Evolutionary conservation across 192 early-diverging fungal genomes (phyloP), one percentile per base, ranked within the genome.

Genomic region (Backusella tarrabulga): DNA sequence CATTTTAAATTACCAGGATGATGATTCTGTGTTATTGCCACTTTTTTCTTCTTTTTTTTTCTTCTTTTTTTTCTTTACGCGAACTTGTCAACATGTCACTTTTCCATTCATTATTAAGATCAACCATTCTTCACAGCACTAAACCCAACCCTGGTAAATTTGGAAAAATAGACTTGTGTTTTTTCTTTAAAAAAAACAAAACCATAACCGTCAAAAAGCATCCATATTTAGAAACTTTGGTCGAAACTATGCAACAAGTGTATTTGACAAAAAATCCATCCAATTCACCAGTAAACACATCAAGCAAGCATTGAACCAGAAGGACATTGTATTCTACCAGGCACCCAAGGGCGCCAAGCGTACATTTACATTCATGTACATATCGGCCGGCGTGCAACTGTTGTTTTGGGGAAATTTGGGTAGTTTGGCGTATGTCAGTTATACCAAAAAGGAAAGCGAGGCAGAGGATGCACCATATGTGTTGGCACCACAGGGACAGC

Each of bases 361-460:
- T 38, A 84, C 79, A 17, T 84, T 84, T 42, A 63, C 66, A n/a
- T 78, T 77, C 23, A 69, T 84, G 67, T 84, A 84, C 68, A 69
- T 84, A 34, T 80, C 79, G 11, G 79, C 83, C 12, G 77, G 73
- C 29, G 79, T 84, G 1, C 83, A 84, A 41, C 66, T 84, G 12
- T 72, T 84, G 44, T 84, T 84, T 35, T 84, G 83, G 81, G 83
- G 83, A 21, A 80, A 84, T 70, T 35, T 84, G 19, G 83, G 76
- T 17, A 80, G 77, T 74, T 66, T 84, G 38, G 83, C 83, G 1
- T 78, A 84, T 76, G 74, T 78, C 17, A 66, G 74, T 17, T 78
- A 80, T 60, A 74, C 70, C 15, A 69, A 76, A 74, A 76, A 68
- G 23, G 76, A 83, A 46, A 74, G 60, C 26, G 76, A 77, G 26